phyloP scores from a whole-genome alignment of 495 filamentous ascomycete genomes.

The Daldinia bambusicola region DNA sequence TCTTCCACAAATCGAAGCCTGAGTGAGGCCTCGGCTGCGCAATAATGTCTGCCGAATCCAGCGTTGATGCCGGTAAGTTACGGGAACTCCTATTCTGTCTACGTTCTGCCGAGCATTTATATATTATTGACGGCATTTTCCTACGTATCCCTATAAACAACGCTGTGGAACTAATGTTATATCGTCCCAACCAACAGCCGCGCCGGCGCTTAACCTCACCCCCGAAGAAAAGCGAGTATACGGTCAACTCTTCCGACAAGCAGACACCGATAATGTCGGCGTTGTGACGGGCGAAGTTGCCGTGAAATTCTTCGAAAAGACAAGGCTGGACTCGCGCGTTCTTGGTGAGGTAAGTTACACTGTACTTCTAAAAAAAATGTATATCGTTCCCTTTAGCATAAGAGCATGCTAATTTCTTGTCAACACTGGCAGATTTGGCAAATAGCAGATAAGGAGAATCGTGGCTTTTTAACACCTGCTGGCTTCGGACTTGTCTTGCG shows the following conservation, averaged over 20 bases:
- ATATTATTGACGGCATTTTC: conserved; percentile 2
- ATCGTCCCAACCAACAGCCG: conserved; percentile 51
- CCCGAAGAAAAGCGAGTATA: conserved; percentile 93
- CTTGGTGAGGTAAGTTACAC: conserved; percentile 79
- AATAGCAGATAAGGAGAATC: conserved; percentile 95
- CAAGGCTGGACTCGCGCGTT: conserved; percentile 80
- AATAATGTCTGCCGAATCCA: conserved; percentile 49
- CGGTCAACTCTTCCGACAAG: conserved; percentile 87
- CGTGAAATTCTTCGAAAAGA: conserved; percentile 98
- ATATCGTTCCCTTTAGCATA: not conserved
- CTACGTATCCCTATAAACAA: not conserved
- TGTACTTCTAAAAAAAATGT: not conserved
- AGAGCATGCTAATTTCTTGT: conserved; percentile 31
- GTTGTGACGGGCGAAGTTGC: conserved; percentile 96
- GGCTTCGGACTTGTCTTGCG: conserved; percentile 92
- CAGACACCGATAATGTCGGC: conserved; percentile 88
- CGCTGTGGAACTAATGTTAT: conserved; percentile 19
- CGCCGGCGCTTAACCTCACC: conserved; percentile 84
- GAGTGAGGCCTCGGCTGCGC: conserved; percentile 45
- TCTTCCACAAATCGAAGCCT: conserved; percentile 42
- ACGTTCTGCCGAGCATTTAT: conserved; percentile 3
- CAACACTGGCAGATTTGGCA: conserved; percentile 85
- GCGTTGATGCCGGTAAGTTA: conserved; percentile 47
- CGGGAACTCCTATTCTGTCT: conserved; percentile 20
- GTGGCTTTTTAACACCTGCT: conserved; percentile 87